Evolutionary conservation across 805 yeast species (phyloP), one percentile per base, ranked within the genome.

Genomic region (Lipomyces starkeyi): DNA sequence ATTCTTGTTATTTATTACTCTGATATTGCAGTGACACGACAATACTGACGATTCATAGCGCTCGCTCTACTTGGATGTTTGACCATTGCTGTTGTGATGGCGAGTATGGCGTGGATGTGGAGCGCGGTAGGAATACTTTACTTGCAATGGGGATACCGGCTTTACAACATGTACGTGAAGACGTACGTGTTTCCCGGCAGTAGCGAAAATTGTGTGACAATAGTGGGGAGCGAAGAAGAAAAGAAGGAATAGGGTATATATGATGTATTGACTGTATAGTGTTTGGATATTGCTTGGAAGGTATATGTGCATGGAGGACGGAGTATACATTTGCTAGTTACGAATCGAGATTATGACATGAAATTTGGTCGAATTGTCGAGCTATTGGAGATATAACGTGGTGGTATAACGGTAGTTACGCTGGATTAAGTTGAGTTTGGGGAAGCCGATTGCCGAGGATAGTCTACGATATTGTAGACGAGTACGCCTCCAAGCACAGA

Each of bases 61-160:
- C 22, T 49, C 27, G 59, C 27, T 43, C 43, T 64, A 35, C 14
- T 55, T 20, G 67, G 62, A 13, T 53, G 34, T 3, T 13, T 64
- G 11, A 53, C n/a, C n/a, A 34, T 34, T 9, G 52, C 67, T 13
- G 58, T 35, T 17, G 40, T 64, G n/a, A 27, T 58, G 14, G 67
- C 61, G 8, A 22, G 29, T 3, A 54, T 62, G n/a, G 61, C 61
- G 40, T 64, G 67, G 67, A n/a, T 60, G 32, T 61, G 60, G 32
- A 62, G 37, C 49, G 64, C 64, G n/a, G 55, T 35, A 9, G 61
- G 58, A 20, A 64, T 64, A 14, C 29, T 59, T 43, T 43, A 43
- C 49, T n/a, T 43, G 49, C 49, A 43, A n/a, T 43, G 49, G 49
- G 49, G 22, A 43, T 43, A 43, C 22, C 14, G 49, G 49, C 5